Percentiles rank a stretch among this genome's conserved stretches.
Evolutionary conservation across 371 early-diverging fungal species (phyloP).

Genomic region (Syncephalastrum monosporum): DNA sequence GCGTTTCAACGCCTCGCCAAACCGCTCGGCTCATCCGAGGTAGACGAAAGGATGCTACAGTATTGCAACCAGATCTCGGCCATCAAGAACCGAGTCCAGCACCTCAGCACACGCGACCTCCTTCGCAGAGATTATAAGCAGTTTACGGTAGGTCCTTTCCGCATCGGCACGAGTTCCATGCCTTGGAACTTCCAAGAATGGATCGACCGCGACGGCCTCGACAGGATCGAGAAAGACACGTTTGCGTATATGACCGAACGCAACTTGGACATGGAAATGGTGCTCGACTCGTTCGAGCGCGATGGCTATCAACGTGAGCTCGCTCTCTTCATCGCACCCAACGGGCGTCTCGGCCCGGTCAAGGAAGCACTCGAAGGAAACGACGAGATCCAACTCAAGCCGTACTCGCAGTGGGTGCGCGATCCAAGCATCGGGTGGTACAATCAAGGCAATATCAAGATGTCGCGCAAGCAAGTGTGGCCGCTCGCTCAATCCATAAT

Average conservation of each 20-base stretch:
- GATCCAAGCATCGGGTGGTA: slow-evolving; percentile 32
- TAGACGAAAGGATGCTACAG: slow-evolving; percentile 8
- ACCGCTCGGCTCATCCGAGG: background rate
- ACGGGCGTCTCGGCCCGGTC: slow-evolving; percentile 18
- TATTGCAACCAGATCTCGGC: slow-evolving; percentile 52
- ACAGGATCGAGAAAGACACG: slow-evolving; percentile 22
- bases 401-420: background rate
- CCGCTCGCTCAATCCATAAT: slow-evolving; percentile 45
- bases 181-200: slow-evolving; percentile 58
- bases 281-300: slow-evolving; percentile 56
- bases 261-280: slow-evolving; percentile 52
- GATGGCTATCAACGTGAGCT: slow-evolving; percentile 63
- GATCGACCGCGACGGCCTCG: slow-evolving; percentile 38
- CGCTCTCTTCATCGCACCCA: slow-evolving; percentile 39
- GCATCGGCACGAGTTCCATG: slow-evolving; percentile 67
- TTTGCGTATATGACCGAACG: slow-evolving; percentile 35
- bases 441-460: slow-evolving; percentile 52
- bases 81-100: slow-evolving; percentile 55
- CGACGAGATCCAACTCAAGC: slow-evolving; percentile 10
- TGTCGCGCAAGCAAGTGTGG: slow-evolving; percentile 73
- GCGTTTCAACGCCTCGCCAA: slow-evolving; percentile 30
- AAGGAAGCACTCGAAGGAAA: slow-evolving; percentile 27
- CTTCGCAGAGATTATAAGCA: slow-evolving; percentile 82
- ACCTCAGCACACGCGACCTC: slow-evolving; percentile 54
- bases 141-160: slow-evolving; percentile 41